These are phyloP conservation scores for Saccharomyces hybrid DNA, from an alignment of 1,139 yeast species.

Conservation along the genomic window DNA sequence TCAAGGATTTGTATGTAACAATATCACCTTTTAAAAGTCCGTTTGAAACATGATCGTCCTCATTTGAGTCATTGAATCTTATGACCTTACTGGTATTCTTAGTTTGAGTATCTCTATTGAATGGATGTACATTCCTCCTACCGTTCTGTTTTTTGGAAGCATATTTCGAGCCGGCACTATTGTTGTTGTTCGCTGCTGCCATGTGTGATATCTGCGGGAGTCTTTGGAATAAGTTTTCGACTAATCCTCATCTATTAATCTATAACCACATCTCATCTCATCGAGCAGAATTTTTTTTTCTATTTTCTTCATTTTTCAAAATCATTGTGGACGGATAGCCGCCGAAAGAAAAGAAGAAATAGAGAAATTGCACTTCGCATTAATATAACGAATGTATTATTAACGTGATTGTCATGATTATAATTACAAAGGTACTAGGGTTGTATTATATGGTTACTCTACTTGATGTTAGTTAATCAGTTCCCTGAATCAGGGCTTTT, in stretches of 20 bases:
- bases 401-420: not conserved
- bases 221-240: not conserved
- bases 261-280: slow-evolving; percentile 9
- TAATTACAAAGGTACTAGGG: not conserved
- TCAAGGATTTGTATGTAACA: slow-evolving; percentile 22
- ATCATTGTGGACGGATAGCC: not conserved
- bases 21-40: slow-evolving; percentile 11
- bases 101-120: slow-evolving; percentile 7
- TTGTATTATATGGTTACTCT: not conserved
- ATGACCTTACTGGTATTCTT: slow-evolving; percentile 6
- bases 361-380: not conserved
- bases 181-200: not conserved
- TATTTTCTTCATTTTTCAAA: not conserved
- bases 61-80: slow-evolving; percentile 20
- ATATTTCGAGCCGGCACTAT: slow-evolving; percentile 1
- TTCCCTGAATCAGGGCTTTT: not conserved
- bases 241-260: not conserved
- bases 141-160: slow-evolving; percentile 2
- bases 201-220: not conserved
- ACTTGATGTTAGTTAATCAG: not conserved
- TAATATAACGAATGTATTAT: not conserved
- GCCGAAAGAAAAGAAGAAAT: not conserved
- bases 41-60: slow-evolving; percentile 15
- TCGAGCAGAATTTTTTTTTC: slow-evolving; percentile 5
- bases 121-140: slow-evolving; percentile 9